phyloP scores from a whole-genome alignment of 2,329 filamentous ascomycete species.

The Metarhizium anisopliae region DNA sequence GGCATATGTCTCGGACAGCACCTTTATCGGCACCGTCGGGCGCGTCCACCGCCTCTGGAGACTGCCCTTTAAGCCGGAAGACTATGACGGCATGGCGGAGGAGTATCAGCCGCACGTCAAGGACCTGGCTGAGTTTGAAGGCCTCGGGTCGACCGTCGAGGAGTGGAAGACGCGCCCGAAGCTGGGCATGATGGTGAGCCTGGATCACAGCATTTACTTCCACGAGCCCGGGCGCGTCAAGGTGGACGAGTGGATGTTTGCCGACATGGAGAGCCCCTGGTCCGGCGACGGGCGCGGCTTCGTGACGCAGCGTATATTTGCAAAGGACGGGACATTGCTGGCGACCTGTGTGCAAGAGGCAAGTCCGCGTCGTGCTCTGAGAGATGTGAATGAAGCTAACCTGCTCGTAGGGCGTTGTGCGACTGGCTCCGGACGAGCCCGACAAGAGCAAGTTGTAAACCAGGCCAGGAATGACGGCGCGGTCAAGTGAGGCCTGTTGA shows the following conservation, averaged over 20 bases:
- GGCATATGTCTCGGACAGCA: slow-evolving; percentile 87
- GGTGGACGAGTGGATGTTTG: slow-evolving; percentile 70
- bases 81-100: slow-evolving; percentile 41
- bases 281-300: slow-evolving; percentile 67
- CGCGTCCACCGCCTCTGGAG: slow-evolving; percentile 75
- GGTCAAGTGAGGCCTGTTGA: too few relatives aligned
- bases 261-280: slow-evolving; percentile 75
- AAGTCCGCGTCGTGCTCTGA: slow-evolving; percentile 14
- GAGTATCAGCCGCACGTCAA: slow-evolving; percentile 27
- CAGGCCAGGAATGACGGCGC: too few relatives aligned
- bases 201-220: slow-evolving; percentile 68
- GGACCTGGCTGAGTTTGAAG: slow-evolving; percentile 27
- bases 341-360: slow-evolving; percentile 77
- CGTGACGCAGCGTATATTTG: slow-evolving; percentile 67
- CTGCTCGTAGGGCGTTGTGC: slow-evolving; percentile 2
- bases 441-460: slow-evolving; percentile 3
- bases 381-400: neutral
- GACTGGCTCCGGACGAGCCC: neutral
- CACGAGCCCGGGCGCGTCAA: slow-evolving; percentile 49
- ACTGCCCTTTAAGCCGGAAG: slow-evolving; percentile 47
- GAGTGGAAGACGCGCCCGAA: slow-evolving; percentile 43
- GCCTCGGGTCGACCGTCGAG: slow-evolving; percentile 29
- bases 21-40: slow-evolving; percentile 84
- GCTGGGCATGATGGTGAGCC: slow-evolving; percentile 76
- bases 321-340: slow-evolving; percentile 60